Evolutionary conservation across 1,284 basidiomycete genomes (phyloP).

Genomic region (Cutaneotrichosporon cyanovorans): DNA sequence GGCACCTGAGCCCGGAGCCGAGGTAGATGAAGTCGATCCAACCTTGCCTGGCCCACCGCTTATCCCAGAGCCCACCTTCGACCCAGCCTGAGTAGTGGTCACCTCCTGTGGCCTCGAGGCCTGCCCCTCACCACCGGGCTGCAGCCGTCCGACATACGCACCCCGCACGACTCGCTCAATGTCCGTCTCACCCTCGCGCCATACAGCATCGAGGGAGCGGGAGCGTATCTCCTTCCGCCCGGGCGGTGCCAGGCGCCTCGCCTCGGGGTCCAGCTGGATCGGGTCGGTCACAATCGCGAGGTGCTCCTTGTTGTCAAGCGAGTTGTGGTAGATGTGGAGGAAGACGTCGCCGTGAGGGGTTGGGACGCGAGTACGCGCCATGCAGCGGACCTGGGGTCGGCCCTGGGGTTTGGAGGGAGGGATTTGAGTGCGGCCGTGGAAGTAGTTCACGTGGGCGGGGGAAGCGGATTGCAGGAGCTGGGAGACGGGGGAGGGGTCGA

Average conservation of each 20-base stretch:
- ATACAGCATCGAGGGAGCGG: conserved; percentile 70
- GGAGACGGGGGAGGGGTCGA: conserved; percentile 37
- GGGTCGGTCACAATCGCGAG: conserved; percentile 94
- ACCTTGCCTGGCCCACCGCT: too few species aligned
- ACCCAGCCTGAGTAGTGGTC: too few species aligned
- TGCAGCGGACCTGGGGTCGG: conserved; percentile 53
- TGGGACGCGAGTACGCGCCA: conserved; percentile 93
- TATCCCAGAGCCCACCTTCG: too few species aligned
- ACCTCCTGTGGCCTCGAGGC: conserved; percentile 18
- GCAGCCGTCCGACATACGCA: conserved; percentile 80
- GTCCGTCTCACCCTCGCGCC: conserved; percentile 80
- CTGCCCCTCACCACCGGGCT: conserved; percentile 27
- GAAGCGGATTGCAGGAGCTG: conserved; percentile 35
- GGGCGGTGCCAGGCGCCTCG: conserved; percentile 37
- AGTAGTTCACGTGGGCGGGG: conserved; percentile 16
- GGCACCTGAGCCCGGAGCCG: too few species aligned
- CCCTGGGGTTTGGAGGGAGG: conserved; percentile 2
- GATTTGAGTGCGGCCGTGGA: conserved; percentile 12
- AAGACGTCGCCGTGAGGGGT: conserved; percentile 92
- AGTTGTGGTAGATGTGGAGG: conserved; percentile 72
- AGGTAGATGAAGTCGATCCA: conserved; percentile 10
- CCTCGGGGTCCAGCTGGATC: conserved; percentile 56
- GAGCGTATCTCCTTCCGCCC: conserved; percentile 60
- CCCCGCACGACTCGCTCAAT: conserved; percentile 90
- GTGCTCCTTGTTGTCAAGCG: conserved; percentile 92